Evolutionary conservation across 2,329 filamentous ascomycete species (phyloP), one percentile per base, ranked within the genome.

Genomic region (Stylonectria norvegica): DNA sequence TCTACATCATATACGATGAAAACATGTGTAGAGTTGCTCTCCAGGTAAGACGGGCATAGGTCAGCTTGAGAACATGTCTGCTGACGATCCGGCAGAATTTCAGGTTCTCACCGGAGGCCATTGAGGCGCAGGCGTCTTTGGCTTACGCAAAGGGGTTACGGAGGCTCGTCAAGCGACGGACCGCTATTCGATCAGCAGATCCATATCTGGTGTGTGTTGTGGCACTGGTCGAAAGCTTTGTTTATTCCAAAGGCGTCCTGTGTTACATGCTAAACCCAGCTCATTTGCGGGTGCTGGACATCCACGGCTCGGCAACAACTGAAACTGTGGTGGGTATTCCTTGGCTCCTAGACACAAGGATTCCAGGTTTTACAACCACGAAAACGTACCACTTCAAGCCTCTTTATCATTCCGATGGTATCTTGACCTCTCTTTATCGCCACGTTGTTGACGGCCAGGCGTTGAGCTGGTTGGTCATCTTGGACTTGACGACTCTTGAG

Each of bases 181-280:
- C 75, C 36, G 80, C 85, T 16, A 67, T 86, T 34, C 71, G 79
- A 4, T 71, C 69, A 16, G 81, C 80, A 5, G 63, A 70, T 20
- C 86, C 86, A 0, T 88, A 79, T 56, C 71, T 77, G 0, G 74
- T 76, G 12, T 74, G 73, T 3, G 66, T 81, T 1, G 56, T 88
- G 20, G 83, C 75, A 4, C 67, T 78, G 37, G 81, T 75, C 4
- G 73, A 79, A 17, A 68, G 71, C 4, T 87, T 83, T 60, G 59
- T 81, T 2, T 88, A 85, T 57, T 67, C 69, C 14, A 71, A 79
- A 42, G 83, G 85, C 5, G 69, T 78, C 9, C 64, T 89, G 12
- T 86, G 83, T 51, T 84, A 88, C 55, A 72, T 77, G 9, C 57
- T 70, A 28, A 69, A 72, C 29, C 43, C 54, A 23, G 36, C 58